Base-by-base conservation (phyloP, 768 basidiomycete genomes). In the Fibroporia radiculosa region DNA sequence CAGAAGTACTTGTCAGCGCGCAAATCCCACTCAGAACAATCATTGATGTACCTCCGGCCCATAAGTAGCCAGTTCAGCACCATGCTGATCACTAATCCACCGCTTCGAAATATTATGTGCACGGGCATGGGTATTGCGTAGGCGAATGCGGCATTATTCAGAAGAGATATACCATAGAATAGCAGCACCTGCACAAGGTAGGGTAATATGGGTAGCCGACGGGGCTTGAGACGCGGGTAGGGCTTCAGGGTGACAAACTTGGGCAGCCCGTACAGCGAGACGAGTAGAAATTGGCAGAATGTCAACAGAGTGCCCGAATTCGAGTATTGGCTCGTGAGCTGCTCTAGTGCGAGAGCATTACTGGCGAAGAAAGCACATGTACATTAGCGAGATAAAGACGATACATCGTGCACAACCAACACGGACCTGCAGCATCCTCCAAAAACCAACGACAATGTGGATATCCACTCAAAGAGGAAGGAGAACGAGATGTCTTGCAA, bases 31-130 rank as follows among this genome's bases (percentile, higher is more conserved):
- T n/a, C n/a, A n/a, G n/a, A n/a, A n/a, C n/a, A n/a, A n/a, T n/a
- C n/a, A n/a, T n/a, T n/a, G n/a, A n/a, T n/a, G n/a, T n/a, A 84
- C 78, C 72, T 73, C 61, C 82, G 86, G 2, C 75, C 71, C 1
- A 67, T 73, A 14, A 90, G 48, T 2, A 84, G 44, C 72, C 78
- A 83, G 1, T 90, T 91, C 40, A 93, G 71, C 12, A 84, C 23
- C 79, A 97, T 83, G 54, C 82, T 91, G 23, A 93, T 70, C 25
- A 90, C 76, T 44, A 95, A 67, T 0, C 92, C 93, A 0, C 87
- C 92, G 53, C 87, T 90, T 32, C 93, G 75, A 58, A 95, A 95
- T 48, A 97, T 85, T 61, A 97, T 95, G 64, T 97, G 93, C 1
- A 97, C 83, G 0, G 87, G 66, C 79, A 96, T 91, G 18, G 93